phyloP scores from a whole-genome alignment of 306 rosid genomes.

The Begonia fuchsioides region DNA sequence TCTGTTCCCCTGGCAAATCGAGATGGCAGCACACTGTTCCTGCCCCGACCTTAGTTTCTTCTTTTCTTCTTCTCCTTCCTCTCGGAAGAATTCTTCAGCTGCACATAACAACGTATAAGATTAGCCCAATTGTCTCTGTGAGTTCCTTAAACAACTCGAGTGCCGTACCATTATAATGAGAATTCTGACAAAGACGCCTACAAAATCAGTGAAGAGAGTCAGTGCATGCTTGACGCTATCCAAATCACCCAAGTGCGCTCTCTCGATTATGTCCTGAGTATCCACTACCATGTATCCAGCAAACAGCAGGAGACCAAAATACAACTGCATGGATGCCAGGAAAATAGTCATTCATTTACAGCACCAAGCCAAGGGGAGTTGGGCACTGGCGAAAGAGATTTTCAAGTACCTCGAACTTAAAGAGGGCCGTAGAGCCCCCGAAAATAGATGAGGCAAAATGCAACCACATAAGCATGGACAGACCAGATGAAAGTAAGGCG shows the following conservation, averaged over 20 bases:
- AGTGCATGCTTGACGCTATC: conserved; percentile 85
- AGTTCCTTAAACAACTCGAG: no score
- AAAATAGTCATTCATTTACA: neutral
- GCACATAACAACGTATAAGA: neutral
- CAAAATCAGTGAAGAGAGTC: conserved; percentile 63
- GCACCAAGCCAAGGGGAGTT: neutral
- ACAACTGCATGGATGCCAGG: conserved; percentile 38
- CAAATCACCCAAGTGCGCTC: conserved; percentile 63
- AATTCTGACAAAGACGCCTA: conserved; percentile 60
- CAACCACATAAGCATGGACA: conserved; percentile 71
- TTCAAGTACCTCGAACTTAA: conserved; percentile 58
- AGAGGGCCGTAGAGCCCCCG: conserved; percentile 60
- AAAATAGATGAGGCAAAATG: conserved; percentile 69
- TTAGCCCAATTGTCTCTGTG: neutral
- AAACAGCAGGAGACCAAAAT: conserved; percentile 77
- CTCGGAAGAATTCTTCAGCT: conserved; percentile 9
- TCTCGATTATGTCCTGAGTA: conserved; percentile 83
- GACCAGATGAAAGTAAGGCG: conserved; percentile 78
- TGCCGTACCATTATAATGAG: conserved; percentile 45
- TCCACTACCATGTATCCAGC: conserved; percentile 68
- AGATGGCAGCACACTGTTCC: no score
- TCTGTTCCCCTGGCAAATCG: no score
- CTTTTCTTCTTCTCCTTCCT: neutral
- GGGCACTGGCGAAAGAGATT: neutral
- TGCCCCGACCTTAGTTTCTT: neutral